Conservation (phyloP, 2,329 filamentous ascomycete species). For the Colletotrichum cordylinicola region DNA sequence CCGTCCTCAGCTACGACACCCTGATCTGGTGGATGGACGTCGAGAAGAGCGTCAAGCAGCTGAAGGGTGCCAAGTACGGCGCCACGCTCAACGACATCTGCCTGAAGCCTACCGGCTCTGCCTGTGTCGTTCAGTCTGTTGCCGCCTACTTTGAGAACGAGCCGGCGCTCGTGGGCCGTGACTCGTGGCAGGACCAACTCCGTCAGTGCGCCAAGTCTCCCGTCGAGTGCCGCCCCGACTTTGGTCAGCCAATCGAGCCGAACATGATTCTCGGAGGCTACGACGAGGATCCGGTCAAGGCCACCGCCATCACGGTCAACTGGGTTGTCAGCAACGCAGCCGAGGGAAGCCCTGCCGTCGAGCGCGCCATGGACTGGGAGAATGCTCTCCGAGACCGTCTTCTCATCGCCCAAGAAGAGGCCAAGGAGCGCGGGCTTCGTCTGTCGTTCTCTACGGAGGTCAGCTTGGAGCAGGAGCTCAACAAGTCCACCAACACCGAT, state of each 20-base stretch:
- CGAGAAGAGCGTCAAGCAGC: slow-evolving; percentile 75
- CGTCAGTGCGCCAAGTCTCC: slow-evolving; percentile 79
- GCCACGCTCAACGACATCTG: slow-evolving; percentile 84
- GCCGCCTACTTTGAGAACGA: slow-evolving; percentile 83
- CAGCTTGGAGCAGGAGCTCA: slow-evolving; percentile 92
- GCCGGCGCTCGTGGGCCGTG: slow-evolving; percentile 63
- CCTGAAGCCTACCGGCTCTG: slow-evolving; percentile 89
- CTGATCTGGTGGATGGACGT: slow-evolving; percentile 93
- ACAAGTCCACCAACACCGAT: slow-evolving; percentile 98
- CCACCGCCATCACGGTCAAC: slow-evolving; percentile 83
- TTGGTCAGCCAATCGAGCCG: slow-evolving; percentile 86
- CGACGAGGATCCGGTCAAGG: slow-evolving; percentile 70
- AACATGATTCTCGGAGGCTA: slow-evolving; percentile 88
- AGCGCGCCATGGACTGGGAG: slow-evolving; percentile 89
- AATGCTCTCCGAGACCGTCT: slow-evolving; percentile 76
- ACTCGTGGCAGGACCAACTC: slow-evolving; percentile 76
- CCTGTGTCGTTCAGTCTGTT: slow-evolving; percentile 93
- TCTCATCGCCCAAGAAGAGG: slow-evolving; percentile 81
- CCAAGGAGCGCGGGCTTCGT: slow-evolving; percentile 76
- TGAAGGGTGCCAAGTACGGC: slow-evolving; percentile 73
- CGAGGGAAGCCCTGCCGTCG: slow-evolving; percentile 74
- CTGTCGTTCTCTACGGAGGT: slow-evolving; percentile 96
- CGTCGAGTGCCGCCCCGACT: slow-evolving; percentile 84
- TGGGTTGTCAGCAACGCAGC: slow-evolving; percentile 93
- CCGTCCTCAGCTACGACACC: slow-evolving; percentile 88